A percentile compares a stretch with the other conserved stretches of the same genome.
phyloP scores from a whole-genome alignment of 768 basidiomycete species.

The Boletus rubropictus region DNA sequence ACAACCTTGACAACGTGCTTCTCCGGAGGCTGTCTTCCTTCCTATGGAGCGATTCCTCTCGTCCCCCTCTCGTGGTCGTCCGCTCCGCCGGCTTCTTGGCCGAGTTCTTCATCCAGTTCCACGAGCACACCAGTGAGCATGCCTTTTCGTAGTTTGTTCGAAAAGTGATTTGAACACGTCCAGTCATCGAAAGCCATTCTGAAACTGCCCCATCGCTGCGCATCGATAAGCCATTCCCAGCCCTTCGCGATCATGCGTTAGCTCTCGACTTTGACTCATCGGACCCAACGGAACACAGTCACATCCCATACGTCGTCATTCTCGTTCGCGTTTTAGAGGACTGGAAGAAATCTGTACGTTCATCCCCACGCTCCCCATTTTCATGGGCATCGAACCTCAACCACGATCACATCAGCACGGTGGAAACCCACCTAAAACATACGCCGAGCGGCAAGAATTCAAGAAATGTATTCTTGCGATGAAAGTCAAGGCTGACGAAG shows the following conservation, averaged over 20 bases:
- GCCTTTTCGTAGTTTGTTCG: background rate
- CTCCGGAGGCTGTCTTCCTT: conserved; percentile 56
- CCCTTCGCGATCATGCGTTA: conserved; percentile 65
- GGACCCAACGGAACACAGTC: conserved; percentile 85
- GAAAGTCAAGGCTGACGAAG: conserved; percentile 79
- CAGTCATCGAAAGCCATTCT: conserved; percentile 87
- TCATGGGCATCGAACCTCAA: background rate
- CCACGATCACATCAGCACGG: conserved; percentile 47
- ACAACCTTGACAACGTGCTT: conserved; percentile 60
- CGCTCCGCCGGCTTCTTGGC: conserved; percentile 87
- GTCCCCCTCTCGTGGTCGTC: conserved; percentile 69
- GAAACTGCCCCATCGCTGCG: conserved; percentile 71
- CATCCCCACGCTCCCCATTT: background rate
- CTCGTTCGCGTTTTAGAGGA: conserved; percentile 76
- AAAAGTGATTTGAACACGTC: background rate
- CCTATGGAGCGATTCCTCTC: conserved; percentile 59
- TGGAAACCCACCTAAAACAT: conserved; percentile 47
- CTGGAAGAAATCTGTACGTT: conserved; percentile 71
- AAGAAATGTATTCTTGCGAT: conserved; percentile 57
- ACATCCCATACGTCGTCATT: conserved; percentile 87
- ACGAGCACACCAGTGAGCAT: conserved; percentile 75
- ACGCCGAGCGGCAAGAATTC: conserved; percentile 71
- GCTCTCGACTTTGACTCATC: conserved; percentile 68
- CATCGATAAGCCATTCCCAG: conserved; percentile 85
- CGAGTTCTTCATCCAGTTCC: conserved; percentile 82